Evolutionary conservation across 2,329 filamentous ascomycete species (phyloP), one percentile per base, ranked within the genome.

Genomic region (Aspergillus melleus): DNA sequence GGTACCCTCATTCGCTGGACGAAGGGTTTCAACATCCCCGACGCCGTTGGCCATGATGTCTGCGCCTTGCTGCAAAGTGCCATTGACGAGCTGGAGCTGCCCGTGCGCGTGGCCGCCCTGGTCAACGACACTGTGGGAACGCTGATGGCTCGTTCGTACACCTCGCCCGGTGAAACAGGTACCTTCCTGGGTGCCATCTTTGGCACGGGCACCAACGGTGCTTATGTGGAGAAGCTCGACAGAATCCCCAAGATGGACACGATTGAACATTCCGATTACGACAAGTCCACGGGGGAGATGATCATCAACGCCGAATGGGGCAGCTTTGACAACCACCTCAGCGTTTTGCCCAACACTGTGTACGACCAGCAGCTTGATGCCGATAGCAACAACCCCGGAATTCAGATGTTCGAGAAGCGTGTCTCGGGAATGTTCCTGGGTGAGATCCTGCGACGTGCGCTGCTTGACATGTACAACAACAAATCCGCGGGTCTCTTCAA

Each of bases 381-480:
- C 58, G 86, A 89, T 61, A 95, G 89, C 65, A 87, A 91, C 68
- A 98, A 99, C 77, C 94, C 93, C 0, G 95, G 95, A 26, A 87
- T 96, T 62, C 95, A 99, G 74, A 96, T 98, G 91, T 99, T 98
- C 72, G 95, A 99, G 81, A 99, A 99, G 84, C 90, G 94, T 52
- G 90, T 99, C 16, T 96, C 92, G 0, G 95, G 95, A 74, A 98
- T 99, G 94, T 99, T 98, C 80, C 78, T 99, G 52, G 95, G 95
- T 57, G 95, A 99, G 76, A 93, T 98, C 64, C 84, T 97, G 57
- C 90, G 95, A 57, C 84, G 91, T 49, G 88, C 88, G 16, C 80
- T 97, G 22, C 75, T 95, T 54, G 83, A 87, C 59, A 84, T 97
- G 74, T 80, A 93, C 70, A 84, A 89, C 68, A 84, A 91, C 66